Conservation (phyloP, 495 filamentous ascomycete genomes). For the Hypoxylon lienhwacheense region DNA sequence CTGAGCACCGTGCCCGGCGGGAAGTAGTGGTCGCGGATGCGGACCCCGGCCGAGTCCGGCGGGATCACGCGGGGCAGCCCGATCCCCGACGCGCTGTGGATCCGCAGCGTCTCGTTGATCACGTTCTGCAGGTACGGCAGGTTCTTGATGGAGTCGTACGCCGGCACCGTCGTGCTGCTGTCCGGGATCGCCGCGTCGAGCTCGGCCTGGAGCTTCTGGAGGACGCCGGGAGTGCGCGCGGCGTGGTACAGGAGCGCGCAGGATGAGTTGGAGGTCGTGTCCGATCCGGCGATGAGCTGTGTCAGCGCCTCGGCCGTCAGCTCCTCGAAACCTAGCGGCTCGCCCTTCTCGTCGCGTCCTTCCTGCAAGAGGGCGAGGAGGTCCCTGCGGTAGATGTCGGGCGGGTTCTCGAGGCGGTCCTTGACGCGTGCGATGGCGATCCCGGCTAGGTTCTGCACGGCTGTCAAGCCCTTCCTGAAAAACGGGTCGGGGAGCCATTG, state of each 20-base stretch:
- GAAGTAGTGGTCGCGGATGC: constrained; percentile 63
- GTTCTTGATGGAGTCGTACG: constrained; percentile 70
- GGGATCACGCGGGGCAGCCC: constrained; percentile 85
- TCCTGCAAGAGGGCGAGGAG: constrained; percentile 84
- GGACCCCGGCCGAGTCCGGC: constrained; percentile 51
- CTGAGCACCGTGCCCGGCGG: constrained; percentile 73
- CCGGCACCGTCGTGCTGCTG: constrained; percentile 62
- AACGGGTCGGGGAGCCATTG: constrained; percentile 69
- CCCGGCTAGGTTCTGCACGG: constrained; percentile 68
- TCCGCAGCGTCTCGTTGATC: constrained; percentile 87
- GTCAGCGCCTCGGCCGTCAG: constrained; percentile 87
- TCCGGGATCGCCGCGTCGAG: constrained; percentile 70
- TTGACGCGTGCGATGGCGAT: constrained; percentile 82
- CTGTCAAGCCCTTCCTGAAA: constrained; percentile 62
- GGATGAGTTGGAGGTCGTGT: constrained; percentile 87
- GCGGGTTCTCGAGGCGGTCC: constrained; percentile 67
- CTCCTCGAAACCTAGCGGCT: constrained; percentile 72
- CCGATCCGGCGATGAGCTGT: constrained; percentile 86
- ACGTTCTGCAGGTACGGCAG: constrained; percentile 77
- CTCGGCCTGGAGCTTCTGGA: constrained; percentile 69
- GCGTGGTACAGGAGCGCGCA: constrained; percentile 84
- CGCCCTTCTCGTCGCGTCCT: constrained; percentile 77
- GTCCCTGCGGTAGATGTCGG: constrained; percentile 66
- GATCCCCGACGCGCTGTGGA: constrained; percentile 86
- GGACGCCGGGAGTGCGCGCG: constrained; percentile 68